A percentile compares a stretch with the other conserved stretches of the same genome.
These are phyloP conservation scores for Colletotrichum simmondsii DNA, from an alignment of 2,329 filamentous ascomycete genomes.

Conservation along the genomic window DNA sequence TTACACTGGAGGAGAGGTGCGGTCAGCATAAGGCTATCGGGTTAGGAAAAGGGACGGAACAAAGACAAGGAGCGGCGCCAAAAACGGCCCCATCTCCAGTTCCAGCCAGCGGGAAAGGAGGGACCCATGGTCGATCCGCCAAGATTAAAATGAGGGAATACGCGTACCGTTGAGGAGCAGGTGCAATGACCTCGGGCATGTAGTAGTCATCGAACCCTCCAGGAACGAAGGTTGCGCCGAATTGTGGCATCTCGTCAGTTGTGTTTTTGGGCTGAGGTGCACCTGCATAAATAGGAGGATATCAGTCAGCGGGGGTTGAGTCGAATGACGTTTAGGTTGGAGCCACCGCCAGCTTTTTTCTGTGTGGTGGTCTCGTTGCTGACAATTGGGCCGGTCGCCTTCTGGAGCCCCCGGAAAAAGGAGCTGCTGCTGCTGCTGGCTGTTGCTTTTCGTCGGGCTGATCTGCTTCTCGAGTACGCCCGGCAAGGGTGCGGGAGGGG, in stretches of 20 bases:
- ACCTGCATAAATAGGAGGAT: slow-evolving; percentile 44
- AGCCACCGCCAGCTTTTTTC: slow-evolving; percentile 26
- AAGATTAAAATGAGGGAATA: slow-evolving; percentile 31
- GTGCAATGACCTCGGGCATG: slow-evolving; percentile 69
- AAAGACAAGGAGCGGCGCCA: slow-evolving; percentile 14
- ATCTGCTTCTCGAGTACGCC: slow-evolving; percentile 6
- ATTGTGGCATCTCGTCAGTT: slow-evolving; percentile 54
- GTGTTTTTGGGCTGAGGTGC: slow-evolving; percentile 44
- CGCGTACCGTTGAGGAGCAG: slow-evolving; percentile 67
- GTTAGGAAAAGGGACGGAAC: slow-evolving; percentile 15
- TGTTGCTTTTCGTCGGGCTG: slow-evolving; percentile 20
- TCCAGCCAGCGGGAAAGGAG: slow-evolving; percentile 22
- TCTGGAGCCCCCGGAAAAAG: slow-evolving; percentile 7
- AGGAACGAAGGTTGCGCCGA: slow-evolving; percentile 69
- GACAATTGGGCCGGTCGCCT: slow-evolving; percentile 12
- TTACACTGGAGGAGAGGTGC: slow-evolving; percentile 71
- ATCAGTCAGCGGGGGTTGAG: slow-evolving; percentile 37
- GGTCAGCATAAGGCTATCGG: slow-evolving; percentile 44
- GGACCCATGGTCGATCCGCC: slow-evolving; percentile 31
- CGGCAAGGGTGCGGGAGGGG: slow-evolving; percentile 19
- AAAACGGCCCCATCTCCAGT: slow-evolving; percentile 29
- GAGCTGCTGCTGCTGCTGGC: slow-evolving; percentile 5
- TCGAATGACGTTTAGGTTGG: slow-evolving; percentile 37
- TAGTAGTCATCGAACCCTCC: slow-evolving; percentile 69
- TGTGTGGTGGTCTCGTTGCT: slow-evolving; percentile 13